These are phyloP conservation scores for Salix koriyanagi DNA, from an alignment of 345 rosid genomes.

Conservation along the genomic window DNA sequence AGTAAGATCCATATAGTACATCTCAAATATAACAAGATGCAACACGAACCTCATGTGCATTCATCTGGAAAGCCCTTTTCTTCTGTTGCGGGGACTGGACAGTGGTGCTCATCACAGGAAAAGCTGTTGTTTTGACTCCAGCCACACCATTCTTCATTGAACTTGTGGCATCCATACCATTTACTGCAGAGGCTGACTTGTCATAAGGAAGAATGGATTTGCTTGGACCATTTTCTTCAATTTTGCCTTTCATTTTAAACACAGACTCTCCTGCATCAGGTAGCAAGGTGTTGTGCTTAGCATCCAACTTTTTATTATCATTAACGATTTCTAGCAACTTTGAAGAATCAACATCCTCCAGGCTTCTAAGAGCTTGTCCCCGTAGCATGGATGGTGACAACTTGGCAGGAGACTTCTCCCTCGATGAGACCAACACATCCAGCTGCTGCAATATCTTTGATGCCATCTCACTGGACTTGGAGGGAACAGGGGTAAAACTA, in stretches of 20 bases:
- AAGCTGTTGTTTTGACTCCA: conserved; percentile 27
- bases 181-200: conserved; percentile 29
- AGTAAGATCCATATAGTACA: background rate
- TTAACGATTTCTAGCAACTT: conserved; percentile 42
- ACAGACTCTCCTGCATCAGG: conserved; percentile 28
- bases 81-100: conserved; percentile 30
- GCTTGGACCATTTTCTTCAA: conserved; percentile 14
- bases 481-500: conserved; percentile 50
- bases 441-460: conserved; percentile 73
- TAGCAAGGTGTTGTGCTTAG: conserved; percentile 5
- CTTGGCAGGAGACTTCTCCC: conserved; percentile 68
- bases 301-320: conserved; percentile 32
- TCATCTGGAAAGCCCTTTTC: conserved; percentile 65
- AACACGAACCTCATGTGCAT: conserved; percentile 67
- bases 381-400: conserved; percentile 68
- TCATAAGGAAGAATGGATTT: conserved; percentile 19
- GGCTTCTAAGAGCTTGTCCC: conserved; percentile 77
- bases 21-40: background rate
- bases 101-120: conserved; percentile 29
- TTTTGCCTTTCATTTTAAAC: conserved; percentile 32
- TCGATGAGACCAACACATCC: conserved; percentile 50
- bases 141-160: conserved; percentile 25
- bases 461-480: conserved; percentile 78
- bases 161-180: conserved; percentile 27
- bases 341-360: conserved; percentile 58